phyloP scores from a whole-genome alignment of 2,329 filamentous ascomycete species.

The Lachnellula suecica region DNA sequence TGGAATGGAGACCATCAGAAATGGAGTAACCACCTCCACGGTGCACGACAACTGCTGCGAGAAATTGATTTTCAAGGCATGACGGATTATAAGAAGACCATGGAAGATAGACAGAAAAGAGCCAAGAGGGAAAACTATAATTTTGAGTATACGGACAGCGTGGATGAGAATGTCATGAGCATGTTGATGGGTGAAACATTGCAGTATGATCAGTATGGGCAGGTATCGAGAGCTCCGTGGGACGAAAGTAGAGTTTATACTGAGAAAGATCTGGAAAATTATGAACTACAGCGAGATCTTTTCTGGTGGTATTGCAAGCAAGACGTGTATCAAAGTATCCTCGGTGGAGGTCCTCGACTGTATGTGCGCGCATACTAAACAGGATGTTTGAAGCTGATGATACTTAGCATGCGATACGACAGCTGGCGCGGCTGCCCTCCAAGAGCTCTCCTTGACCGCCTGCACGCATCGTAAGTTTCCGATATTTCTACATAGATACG shows the following conservation, averaged over 20 bases:
- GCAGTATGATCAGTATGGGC: slow-evolving; percentile 57
- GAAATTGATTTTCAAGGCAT: slow-evolving; percentile 79
- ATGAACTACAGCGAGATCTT: slow-evolving; percentile 79
- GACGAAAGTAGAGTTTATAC: slow-evolving; percentile 20
- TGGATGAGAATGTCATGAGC: slow-evolving; percentile 58
- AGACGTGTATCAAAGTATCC: slow-evolving; percentile 85
- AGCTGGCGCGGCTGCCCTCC: slow-evolving; percentile 87
- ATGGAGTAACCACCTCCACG: slow-evolving; percentile 90
- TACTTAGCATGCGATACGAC: slow-evolving; percentile 61
- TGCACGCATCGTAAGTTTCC: slow-evolving; percentile 65
- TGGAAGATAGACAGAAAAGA: no score
- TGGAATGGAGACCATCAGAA: slow-evolving; percentile 93
- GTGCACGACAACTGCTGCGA: slow-evolving; percentile 76
- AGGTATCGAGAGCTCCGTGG: slow-evolving; percentile 35
- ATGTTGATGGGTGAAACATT: slow-evolving; percentile 55
- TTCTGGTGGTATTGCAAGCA: slow-evolving; percentile 98
- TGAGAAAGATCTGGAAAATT: slow-evolving; percentile 69
- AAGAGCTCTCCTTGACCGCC: slow-evolving; percentile 72
- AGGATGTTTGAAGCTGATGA: slow-evolving; percentile 2
- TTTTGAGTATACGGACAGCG: slow-evolving; percentile 41
- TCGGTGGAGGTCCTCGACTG: slow-evolving; percentile 84
- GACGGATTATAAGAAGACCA: slow-evolving; percentile 67
- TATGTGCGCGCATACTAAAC: slow-evolving; percentile 48
- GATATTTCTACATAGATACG: not conserved
- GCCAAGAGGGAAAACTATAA: no score